Percentiles rank a stretch among this genome's conserved stretches.
These are phyloP conservation scores for Ophidiomyces ophidiicola DNA, from an alignment of 2,329 filamentous ascomycete genomes.

Conservation along the genomic window DNA sequence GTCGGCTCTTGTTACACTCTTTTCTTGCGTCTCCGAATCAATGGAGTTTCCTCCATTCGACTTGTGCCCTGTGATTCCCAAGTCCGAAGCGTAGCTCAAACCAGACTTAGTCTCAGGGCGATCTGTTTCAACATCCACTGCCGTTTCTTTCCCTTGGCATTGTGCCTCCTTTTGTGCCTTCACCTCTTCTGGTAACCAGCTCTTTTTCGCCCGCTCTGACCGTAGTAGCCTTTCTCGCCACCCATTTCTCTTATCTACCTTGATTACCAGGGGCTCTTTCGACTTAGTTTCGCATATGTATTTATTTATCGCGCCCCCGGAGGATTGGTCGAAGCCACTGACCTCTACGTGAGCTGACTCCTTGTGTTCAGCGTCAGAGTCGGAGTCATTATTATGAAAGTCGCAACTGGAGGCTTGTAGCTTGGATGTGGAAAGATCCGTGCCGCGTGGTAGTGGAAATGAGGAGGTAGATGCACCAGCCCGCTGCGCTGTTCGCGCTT, in stretches of 20 bases:
- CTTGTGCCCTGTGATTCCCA: slow-evolving; percentile 17
- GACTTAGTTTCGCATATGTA: slow-evolving; percentile 30
- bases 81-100: slow-evolving; percentile 37
- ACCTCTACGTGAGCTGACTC: slow-evolving; percentile 35
- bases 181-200: slow-evolving; percentile 46
- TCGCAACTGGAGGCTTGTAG: background rate
- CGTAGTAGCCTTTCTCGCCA: slow-evolving; percentile 37
- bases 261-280: slow-evolving; percentile 58
- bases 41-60: slow-evolving; percentile 23
- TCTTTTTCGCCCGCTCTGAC: slow-evolving; percentile 46
- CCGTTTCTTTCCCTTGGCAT: slow-evolving; percentile 23
- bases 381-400: slow-evolving; percentile 45
- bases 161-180: slow-evolving; percentile 37
- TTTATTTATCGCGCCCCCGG: slow-evolving; percentile 29
- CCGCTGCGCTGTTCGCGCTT: slow-evolving; percentile 20
- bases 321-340: slow-evolving; percentile 42
- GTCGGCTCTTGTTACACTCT: no score
- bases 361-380: slow-evolving; percentile 36
- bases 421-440: slow-evolving; percentile 5
- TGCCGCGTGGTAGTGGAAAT: background rate
- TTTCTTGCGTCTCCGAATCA: slow-evolving; percentile 12
- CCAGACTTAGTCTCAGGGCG: slow-evolving; percentile 43
- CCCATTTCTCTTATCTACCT: slow-evolving; percentile 76
- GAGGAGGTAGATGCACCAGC: slow-evolving; percentile 5
- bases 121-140: slow-evolving; percentile 37